Evolutionary conservation across 208 protist genomes (phyloP).

Genomic region (Trypanosoma conorhini): DNA sequence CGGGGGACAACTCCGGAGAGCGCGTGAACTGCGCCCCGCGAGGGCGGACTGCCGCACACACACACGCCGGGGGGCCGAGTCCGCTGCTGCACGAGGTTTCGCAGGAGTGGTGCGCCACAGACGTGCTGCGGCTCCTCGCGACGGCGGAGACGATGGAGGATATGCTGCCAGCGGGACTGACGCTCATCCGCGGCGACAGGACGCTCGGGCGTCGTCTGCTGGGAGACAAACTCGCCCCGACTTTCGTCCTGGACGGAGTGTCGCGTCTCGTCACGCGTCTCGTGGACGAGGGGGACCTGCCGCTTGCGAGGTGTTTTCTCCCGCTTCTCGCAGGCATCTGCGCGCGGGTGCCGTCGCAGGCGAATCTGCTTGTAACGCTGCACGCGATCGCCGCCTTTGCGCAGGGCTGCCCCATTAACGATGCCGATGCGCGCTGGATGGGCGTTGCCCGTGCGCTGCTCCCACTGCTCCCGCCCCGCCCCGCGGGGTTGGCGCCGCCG

Average conservation of each 20-base stretch:
- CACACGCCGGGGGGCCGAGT: conserved; percentile 3
- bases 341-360: conserved; percentile 35
- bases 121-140: conserved; percentile 33
- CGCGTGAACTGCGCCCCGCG: not conserved
- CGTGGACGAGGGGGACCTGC: conserved; percentile 44
- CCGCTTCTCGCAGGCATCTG: conserved; percentile 37
- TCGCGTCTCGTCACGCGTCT: conserved; percentile 25
- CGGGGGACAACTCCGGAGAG: not conserved
- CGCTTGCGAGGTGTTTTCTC: conserved; percentile 58
- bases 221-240: conserved; percentile 37
- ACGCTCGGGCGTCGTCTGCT: conserved; percentile 37
- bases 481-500: not conserved
- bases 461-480: not conserved
- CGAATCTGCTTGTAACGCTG: conserved; percentile 31
- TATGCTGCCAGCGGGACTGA: conserved; percentile 39
- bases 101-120: conserved; percentile 4
- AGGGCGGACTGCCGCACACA: not conserved
- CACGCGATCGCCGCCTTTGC: conserved; percentile 40
- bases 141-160: conserved; percentile 14
- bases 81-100: conserved; percentile 31
- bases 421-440: conserved; percentile 17
- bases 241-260: conserved; percentile 37
- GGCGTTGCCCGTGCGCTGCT: not conserved
- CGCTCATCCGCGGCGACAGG: conserved; percentile 27
- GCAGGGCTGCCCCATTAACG: conserved; percentile 15